Evolutionary conservation across 2,329 filamentous ascomycete genomes (phyloP).

Genomic region (Aspergillus novofumigatus): DNA sequence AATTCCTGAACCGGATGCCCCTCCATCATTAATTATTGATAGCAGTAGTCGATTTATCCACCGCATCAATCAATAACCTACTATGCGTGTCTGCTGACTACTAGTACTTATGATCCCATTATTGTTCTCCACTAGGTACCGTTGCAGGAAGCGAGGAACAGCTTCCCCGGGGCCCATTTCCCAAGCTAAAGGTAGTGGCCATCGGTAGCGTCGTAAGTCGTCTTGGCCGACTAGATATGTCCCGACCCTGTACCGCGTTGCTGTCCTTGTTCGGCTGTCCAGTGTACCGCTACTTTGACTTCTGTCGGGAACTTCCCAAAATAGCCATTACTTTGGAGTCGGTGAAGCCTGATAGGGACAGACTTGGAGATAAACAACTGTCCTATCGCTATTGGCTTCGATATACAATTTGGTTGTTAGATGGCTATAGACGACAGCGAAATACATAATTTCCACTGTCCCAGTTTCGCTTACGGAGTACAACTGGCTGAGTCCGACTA

Average conservation of each 20-base stretch:
- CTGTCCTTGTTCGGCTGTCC: background rate
- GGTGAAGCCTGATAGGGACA: constrained; percentile 3
- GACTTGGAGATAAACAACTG: background rate
- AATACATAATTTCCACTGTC: too few relatives aligned
- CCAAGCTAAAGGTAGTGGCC: constrained; percentile 29
- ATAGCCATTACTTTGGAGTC: constrained; percentile 1
- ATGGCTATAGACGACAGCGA: background rate
- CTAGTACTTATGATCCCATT: background rate
- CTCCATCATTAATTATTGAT: background rate
- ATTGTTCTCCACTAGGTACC: constrained; percentile 15
- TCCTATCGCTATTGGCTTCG: too few relatives aligned
- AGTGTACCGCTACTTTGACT: background rate
- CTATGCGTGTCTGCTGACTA: background rate
- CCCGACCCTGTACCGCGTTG: constrained; percentile 3
- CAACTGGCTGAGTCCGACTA: too few relatives aligned
- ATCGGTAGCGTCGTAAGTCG: constrained; percentile 17
- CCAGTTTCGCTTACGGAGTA: too few relatives aligned
- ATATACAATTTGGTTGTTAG: background rate
- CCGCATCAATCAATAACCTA: background rate
- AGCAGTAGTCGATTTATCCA: background rate
- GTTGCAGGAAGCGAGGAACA: constrained; percentile 29
- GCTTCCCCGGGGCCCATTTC: constrained; percentile 29
- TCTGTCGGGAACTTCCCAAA: background rate
- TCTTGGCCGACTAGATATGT: constrained; percentile 14
- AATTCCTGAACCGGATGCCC: background rate